phyloP scores from a whole-genome alignment of 2,329 filamentous ascomycete genomes.

The Cladophialophora carrionii region DNA sequence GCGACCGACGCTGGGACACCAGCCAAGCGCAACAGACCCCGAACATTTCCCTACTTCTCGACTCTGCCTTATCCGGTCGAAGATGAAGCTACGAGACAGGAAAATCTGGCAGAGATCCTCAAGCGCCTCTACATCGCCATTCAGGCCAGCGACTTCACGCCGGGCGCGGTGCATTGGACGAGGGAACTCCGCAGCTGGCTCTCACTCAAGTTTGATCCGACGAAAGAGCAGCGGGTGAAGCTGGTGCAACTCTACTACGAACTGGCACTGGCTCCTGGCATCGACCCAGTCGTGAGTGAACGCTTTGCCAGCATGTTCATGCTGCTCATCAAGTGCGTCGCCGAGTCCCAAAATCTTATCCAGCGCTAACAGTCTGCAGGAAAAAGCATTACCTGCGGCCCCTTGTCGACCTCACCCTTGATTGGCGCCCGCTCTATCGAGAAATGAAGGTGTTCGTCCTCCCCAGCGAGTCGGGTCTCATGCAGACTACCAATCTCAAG shows the following conservation, averaged over 20 bases:
- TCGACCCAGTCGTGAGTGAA: slow-evolving; percentile 80
- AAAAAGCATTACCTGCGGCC: slow-evolving; percentile 95
- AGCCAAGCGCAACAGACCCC: slow-evolving; percentile 72
- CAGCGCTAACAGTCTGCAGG: slow-evolving; percentile 53
- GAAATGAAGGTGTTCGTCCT: slow-evolving; percentile 90
- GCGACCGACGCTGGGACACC: slow-evolving; percentile 55
- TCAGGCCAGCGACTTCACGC: slow-evolving; percentile 88
- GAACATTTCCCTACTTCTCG: slow-evolving; percentile 90
- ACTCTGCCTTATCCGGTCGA: slow-evolving; percentile 90
- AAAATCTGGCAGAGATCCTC: slow-evolving; percentile 81
- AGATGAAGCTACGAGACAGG: slow-evolving; percentile 74
- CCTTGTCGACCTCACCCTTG: slow-evolving; percentile 82
- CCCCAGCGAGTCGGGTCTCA: slow-evolving; percentile 73
- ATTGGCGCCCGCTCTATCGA: slow-evolving; percentile 91
- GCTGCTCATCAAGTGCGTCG: slow-evolving; percentile 80
- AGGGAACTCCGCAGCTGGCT: slow-evolving; percentile 95
- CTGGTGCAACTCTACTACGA: slow-evolving; percentile 94
- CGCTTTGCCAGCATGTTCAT: slow-evolving; percentile 97
- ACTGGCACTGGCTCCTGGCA: slow-evolving; percentile 83
- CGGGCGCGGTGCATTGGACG: slow-evolving; percentile 95
- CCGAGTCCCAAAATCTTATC: neutral
- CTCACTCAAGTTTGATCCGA: slow-evolving; percentile 95
- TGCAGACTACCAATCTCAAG: slow-evolving; percentile 65
- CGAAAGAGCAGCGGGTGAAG: slow-evolving; percentile 77
- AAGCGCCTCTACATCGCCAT: slow-evolving; percentile 92